Evolutionary conservation across 2,329 filamentous ascomycete species (phyloP), one percentile per base, ranked within the genome.

Genomic region (Salinomyces thailandicus): DNA sequence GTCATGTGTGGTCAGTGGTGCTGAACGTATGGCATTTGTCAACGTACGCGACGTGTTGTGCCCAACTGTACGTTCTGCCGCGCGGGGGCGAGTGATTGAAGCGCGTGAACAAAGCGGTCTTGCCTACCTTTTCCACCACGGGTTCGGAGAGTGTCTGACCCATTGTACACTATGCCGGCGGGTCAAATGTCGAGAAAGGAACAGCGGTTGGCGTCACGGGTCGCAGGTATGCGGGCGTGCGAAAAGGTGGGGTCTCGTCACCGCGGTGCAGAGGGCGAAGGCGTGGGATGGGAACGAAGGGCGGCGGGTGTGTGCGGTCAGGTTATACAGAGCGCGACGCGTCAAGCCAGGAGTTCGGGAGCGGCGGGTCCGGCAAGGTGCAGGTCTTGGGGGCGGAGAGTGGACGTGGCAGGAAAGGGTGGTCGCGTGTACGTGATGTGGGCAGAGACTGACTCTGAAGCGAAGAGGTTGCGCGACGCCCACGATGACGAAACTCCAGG

Each of bases 121-220:
- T 34, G 64, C 75, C 62, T 75, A 98, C 91, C 87, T 98, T 98
- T 62, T 96, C 91, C 64, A 94, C 83, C 59, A 98, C 87, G 58
- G 91, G 91, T 73, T 98, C 91, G 58, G 89, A 96, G 61, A 98
- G 80, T 66, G 91, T 98, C 74, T 98, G 91, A 76, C 91, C 91
- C 91, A 98, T 98, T 67, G 61, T 72, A 24, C 18, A 15, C 19
- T 20, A 18, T 41, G 5, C 18, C 18, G 18, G 37, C 22, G 28
- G n/a, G n/a, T n/a, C n/a, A n/a, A n/a, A n/a, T n/a, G n/a, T n/a
- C n/a, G n/a, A n/a, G n/a, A n/a, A n/a, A n/a, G n/a, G n/a, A n/a
- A n/a, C n/a, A n/a, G 15, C 6, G 16, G 18, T 6, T 5, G 28
- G 5, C 19, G 11, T 20, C 27, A 19, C 16, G 9, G 18, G 27